A percentile compares a stretch with the other conserved stretches of the same genome.
Evolutionary conservation across 2,329 filamentous ascomycete species (phyloP).

Genomic region (Didymella arachidicola): DNA sequence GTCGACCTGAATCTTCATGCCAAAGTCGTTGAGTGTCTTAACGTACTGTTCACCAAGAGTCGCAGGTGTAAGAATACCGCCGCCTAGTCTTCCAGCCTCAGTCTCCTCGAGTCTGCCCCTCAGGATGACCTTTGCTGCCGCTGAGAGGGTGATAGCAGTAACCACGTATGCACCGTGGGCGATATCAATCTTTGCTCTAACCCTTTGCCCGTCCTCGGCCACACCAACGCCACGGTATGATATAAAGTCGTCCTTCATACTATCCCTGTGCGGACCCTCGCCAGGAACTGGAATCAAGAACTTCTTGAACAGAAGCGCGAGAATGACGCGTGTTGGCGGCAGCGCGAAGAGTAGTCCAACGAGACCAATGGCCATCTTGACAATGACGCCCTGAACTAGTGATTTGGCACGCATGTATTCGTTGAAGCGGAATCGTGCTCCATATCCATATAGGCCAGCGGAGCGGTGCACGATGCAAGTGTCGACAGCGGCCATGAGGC

Average conservation of each 20-base stretch:
- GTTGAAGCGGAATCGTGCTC: constrained; percentile 64
- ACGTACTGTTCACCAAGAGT: constrained; percentile 73
- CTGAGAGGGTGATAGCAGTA: constrained; percentile 68
- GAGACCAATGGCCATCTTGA: constrained; percentile 60
- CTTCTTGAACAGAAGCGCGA: constrained; percentile 40
- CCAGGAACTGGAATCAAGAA: constrained; percentile 43
- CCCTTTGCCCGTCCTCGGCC: constrained; percentile 63
- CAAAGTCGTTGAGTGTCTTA: constrained; percentile 67
- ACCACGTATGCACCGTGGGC: constrained; percentile 71
- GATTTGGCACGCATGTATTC: constrained; percentile 64
- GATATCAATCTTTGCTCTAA: constrained; percentile 63
- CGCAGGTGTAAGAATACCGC: constrained; percentile 76
- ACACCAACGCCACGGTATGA: constrained; percentile 70
- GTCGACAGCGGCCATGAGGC: constrained; percentile 61
- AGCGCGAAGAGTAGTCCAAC: constrained; percentile 57
- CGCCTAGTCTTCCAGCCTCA: constrained; percentile 62
- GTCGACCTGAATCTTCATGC: constrained; percentile 63
- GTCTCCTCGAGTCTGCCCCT: constrained; percentile 62
- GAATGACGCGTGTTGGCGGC: constrained; percentile 60
- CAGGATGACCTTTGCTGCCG: constrained; percentile 71
- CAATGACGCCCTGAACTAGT: constrained; percentile 55
- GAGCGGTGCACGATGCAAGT: constrained; percentile 66
- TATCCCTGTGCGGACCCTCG: constrained; percentile 55
- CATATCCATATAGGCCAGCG: constrained; percentile 66
- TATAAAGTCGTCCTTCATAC: constrained; percentile 65